Conservation (phyloP, 371 early-diverging fungal genomes). For the Mortierella sp. region DNA sequence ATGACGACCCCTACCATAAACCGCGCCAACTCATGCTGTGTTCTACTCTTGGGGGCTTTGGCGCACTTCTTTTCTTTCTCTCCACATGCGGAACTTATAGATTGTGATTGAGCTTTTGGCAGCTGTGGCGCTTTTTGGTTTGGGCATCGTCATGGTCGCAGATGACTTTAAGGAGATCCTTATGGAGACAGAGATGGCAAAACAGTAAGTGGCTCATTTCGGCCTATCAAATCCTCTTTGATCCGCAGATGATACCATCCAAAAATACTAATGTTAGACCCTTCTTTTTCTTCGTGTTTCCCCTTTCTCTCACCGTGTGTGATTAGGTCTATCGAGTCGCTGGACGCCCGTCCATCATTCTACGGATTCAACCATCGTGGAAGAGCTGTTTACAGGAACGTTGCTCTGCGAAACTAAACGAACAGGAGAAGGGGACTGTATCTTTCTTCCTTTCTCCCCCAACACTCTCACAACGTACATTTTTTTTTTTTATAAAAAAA, state of each 20-base stretch:
- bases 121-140: slow-evolving; percentile 49
- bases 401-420: slow-evolving; percentile 28
- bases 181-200: slow-evolving; percentile 70
- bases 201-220: slow-evolving; percentile 58
- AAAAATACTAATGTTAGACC: not conserved
- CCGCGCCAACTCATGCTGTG: not conserved
- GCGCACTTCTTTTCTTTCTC: slow-evolving; percentile 56
- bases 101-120: slow-evolving; percentile 46
- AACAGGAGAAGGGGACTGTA: no score
- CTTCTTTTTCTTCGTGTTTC: not conserved
- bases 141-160: slow-evolving; percentile 58
- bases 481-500: no score
- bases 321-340: slow-evolving; percentile 69
- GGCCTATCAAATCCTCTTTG: not conserved
- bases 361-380: slow-evolving; percentile 70
- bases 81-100: slow-evolving; percentile 56
- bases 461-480: no score
- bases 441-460: no score
- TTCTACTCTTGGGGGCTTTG: not conserved
- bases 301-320: not conserved
- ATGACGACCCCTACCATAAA: no score
- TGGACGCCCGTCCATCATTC: slow-evolving; percentile 74
- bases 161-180: slow-evolving; percentile 70
- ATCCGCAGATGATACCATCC: not conserved
- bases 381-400: slow-evolving; percentile 54